Evolutionary conservation across 2,329 filamentous ascomycete genomes (phyloP), one percentile per base, ranked within the genome.

Genomic region (Alternaria incomplexa): DNA sequence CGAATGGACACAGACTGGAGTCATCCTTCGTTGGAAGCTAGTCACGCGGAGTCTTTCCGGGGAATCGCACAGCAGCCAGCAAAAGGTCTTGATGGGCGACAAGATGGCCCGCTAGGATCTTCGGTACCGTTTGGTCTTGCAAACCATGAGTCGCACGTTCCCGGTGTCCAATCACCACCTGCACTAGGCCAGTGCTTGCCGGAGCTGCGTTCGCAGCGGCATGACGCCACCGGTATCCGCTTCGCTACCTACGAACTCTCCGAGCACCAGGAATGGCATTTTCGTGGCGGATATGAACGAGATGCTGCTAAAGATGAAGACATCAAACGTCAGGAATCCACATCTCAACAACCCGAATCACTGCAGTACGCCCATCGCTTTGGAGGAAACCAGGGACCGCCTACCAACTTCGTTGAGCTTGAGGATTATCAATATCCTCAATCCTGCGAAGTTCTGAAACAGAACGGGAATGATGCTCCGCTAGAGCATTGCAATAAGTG

Each of bases 401-500:
- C n/a, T 5, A 13, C 5, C 26, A 46, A 22, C 10, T 54, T n/a
- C 20, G 23, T 44, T 10, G 28, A 47, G 1, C 26, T 40, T 22
- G 17, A 54, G 0, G 43, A 59, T 2, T 2, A 28, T 15, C 50
- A 25, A 59, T 11, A 20, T n/a, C n/a, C 28, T 10, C 40, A 51
- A 12, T 3, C n/a, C 3, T 8, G 22, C 22, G 23, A 12, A 9
- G n/a, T 3, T 1, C 10, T 4, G 15, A 30, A 5, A 22, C 22
- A 25, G 1, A 8, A 6, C 10, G 30, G 4, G 3, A 7, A 0
- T 0, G 17, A 40, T 8, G 1, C 8, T 52, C 47, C 26, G 3
- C 36, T 15, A 25, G 28, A 11, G 26, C 9, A 13, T 1, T 66
- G 63, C 12, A 6, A 6, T 5, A 3, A 51, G 32, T 68, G 66